Percentiles rank a stretch among this genome's conserved stretches.
Evolutionary conservation across 73 alveolate genomes (phyloP).

Genomic region (Halteria grandinella): DNA sequence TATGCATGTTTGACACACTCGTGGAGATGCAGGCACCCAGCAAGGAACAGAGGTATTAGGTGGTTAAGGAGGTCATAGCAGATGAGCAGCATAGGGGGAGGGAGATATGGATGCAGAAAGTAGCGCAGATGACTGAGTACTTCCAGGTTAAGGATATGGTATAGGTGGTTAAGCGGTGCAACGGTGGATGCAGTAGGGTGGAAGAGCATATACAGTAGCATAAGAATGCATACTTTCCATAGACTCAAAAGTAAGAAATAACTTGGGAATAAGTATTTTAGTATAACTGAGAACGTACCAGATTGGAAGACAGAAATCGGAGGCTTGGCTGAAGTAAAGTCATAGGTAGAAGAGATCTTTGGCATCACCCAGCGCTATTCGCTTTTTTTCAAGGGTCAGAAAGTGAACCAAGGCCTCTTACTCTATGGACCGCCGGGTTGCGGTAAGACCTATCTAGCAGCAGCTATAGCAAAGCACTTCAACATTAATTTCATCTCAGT

Average conservation of each 20-base stretch:
- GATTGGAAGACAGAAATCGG: constrained; percentile 77
- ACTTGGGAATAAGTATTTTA: neutral
- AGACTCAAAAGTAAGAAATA: neutral
- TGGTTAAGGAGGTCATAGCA: constrained; percentile 11
- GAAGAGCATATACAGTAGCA: no score
- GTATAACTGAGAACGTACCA: constrained; percentile 32
- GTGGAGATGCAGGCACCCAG: constrained; percentile 38
- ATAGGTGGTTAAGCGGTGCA: no score
- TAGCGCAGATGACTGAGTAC: constrained; percentile 44
- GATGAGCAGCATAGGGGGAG: neutral
- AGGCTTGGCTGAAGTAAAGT: constrained; percentile 70
- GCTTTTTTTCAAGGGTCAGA: constrained; percentile 66
- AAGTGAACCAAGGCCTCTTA: constrained; percentile 72
- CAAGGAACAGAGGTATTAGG: constrained; percentile 10
- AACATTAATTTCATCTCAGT: constrained; percentile 78
- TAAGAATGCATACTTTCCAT: constrained; percentile 8
- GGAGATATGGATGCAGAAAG: constrained; percentile 9
- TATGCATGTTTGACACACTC: constrained; percentile 39
- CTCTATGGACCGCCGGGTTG: constrained; percentile 95
- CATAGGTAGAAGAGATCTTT: constrained; percentile 70
- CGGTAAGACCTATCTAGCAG: constrained; percentile 85
- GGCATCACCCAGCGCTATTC: constrained; percentile 67
- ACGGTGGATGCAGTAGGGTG: no score
- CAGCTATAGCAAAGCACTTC: constrained; percentile 82
- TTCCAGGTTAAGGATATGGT: constrained; percentile 49